phyloP scores from a whole-genome alignment of 768 basidiomycete genomes.

The Leccinum disarticulatum region DNA sequence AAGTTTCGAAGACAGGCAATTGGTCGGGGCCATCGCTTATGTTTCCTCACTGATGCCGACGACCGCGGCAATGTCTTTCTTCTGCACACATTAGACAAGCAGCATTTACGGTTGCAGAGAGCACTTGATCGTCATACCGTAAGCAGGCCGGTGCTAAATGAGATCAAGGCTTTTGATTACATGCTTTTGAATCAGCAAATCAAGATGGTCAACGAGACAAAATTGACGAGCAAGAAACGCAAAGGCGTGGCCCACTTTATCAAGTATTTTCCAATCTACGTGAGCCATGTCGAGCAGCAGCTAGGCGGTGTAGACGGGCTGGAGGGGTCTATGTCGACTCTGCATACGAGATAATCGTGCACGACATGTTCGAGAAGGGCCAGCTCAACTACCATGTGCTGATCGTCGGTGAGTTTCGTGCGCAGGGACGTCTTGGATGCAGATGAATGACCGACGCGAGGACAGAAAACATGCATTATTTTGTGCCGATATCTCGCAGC shows the following conservation, averaged over 20 bases:
- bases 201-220: slow-evolving; percentile 85
- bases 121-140: slow-evolving; percentile 77
- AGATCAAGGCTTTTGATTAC: slow-evolving; percentile 4
- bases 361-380: slow-evolving; percentile 94
- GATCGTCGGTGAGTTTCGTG: slow-evolving; percentile 72
- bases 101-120: slow-evolving; percentile 71
- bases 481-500: slow-evolving; percentile 76
- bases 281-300: slow-evolving; percentile 80
- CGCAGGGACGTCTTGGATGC: neutral
- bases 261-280: slow-evolving; percentile 88
- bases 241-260: slow-evolving; percentile 91
- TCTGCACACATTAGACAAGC: slow-evolving; percentile 75
- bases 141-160: slow-evolving; percentile 23
- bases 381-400: slow-evolving; percentile 96
- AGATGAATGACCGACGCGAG: slow-evolving; percentile 5
- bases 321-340: slow-evolving; percentile 72
- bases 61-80: slow-evolving; percentile 76
- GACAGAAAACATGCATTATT: slow-evolving; percentile 95
- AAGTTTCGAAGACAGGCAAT: slow-evolving; percentile 55
- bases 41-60: slow-evolving; percentile 72
- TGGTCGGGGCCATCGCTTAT: slow-evolving; percentile 77
- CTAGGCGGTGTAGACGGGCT: slow-evolving; percentile 73
- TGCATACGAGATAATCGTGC: slow-evolving; percentile 86
- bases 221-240: slow-evolving; percentile 88
- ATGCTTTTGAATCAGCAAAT: slow-evolving; percentile 75